Percentiles rank a stretch among this genome's conserved stretches.
These are phyloP conservation scores for Kappamyces sp. DNA, from an alignment of 192 early-diverging fungal species.

Conservation along the genomic window DNA sequence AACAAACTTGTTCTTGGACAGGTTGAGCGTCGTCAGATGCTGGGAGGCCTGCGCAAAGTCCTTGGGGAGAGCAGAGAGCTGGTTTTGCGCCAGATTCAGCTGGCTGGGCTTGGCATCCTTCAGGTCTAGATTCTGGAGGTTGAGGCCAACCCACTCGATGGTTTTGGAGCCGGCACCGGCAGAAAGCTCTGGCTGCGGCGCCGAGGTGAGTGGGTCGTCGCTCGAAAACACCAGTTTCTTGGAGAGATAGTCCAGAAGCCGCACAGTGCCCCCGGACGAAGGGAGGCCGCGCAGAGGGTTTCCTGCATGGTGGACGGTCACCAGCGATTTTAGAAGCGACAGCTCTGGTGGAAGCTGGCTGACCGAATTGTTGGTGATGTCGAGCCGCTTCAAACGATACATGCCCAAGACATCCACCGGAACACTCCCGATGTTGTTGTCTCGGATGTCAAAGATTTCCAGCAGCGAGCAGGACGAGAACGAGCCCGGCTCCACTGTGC, in stretches of 20 bases:
- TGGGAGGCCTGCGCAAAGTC: background rate
- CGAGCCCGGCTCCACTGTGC: conserved; percentile 5
- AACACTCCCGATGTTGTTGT: conserved; percentile 29
- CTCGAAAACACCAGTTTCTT: background rate
- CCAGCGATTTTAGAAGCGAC: conserved; percentile 14
- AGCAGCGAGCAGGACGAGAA: conserved; percentile 15
- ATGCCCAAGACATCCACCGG: conserved; percentile 29
- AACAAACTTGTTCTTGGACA: conserved; percentile 14
- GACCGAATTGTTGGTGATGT: conserved; percentile 37
- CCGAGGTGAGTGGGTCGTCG: no score
- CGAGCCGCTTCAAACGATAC: conserved; percentile 31
- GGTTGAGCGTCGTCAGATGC: background rate
- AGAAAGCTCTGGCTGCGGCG: no score
- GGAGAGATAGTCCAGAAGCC: conserved; percentile 19
- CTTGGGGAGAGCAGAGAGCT: no score
- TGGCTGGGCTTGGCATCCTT: background rate
- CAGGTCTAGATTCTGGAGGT: background rate
- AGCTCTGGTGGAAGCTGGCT: conserved; percentile 29
- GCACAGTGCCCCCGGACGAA: conserved; percentile 20
- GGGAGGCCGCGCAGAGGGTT: conserved; percentile 30
- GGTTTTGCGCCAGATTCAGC: no score
- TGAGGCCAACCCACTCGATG: no score
- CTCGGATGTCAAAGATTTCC: conserved; percentile 37
- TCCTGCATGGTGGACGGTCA: conserved; percentile 15
- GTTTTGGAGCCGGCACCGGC: no score